Evolutionary conservation across 805 yeast species (phyloP), one percentile per base, ranked within the genome.

Genomic region (Metschnikowia amazonensis): DNA sequence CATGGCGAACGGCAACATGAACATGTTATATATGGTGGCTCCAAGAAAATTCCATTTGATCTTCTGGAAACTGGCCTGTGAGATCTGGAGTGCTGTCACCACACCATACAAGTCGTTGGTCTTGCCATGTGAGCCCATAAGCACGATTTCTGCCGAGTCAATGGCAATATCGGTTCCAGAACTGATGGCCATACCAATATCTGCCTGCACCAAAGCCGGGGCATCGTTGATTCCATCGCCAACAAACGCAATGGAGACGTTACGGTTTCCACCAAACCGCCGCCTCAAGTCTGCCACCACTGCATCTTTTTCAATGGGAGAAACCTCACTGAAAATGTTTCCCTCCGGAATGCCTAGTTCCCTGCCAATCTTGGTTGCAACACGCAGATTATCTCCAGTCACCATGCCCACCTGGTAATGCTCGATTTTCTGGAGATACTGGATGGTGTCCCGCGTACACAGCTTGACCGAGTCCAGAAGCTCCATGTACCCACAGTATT

Each of bases 161-260:
- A 94, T 85, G 1, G 99, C 98, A 55, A 94, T 87, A 58, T 94
- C 98, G 0, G 98, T 87, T 4, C 98, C 97, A 0, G 95, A 79
- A 8, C 95, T 84, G 47, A 95, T 80, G 9, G 98, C 94, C 57
- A 95, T 81, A 20, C 99, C 99, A 16, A 94, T 67, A 53, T 89
- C 88, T 1, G 97, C 86, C 45, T 84, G 77, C 1, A 88, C 95
- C 45, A 94, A 74, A 0, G 98, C 98, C 0, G 99, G 97, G 0
- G 98, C 95, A 62, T 94, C 99, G 64, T 94, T 94, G 53, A 94
- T 87, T 48, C 99, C 99, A 66, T 94, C 99, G 31, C 99, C 99
- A 18, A 94, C 84, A 73, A 95, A 89, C 5, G 90, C 92, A 34
- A 94, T 84, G 3, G 66, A 64, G 3, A 61, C 66, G 36, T 66